phyloP scores from a whole-genome alignment of 768 basidiomycete genomes.

The Podaxis mareebaensis region DNA sequence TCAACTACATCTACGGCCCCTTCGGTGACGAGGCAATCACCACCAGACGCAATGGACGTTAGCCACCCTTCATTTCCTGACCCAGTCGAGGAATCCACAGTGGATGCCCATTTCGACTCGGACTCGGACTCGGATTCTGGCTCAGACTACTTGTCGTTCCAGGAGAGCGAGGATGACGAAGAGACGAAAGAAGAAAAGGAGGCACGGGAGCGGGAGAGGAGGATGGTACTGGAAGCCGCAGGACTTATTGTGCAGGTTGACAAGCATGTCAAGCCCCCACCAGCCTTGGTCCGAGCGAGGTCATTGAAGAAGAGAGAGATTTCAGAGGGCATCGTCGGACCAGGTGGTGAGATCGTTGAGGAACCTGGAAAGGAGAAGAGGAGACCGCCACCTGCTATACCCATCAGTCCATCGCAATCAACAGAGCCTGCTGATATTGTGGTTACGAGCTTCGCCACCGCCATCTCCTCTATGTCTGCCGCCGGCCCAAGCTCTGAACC shows the following conservation, averaged over 20 bases:
- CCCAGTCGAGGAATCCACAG: not conserved
- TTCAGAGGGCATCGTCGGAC: conserved; percentile 1
- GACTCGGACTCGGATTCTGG: conserved; percentile 34
- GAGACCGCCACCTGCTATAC: conserved; percentile 17
- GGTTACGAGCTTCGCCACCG: not conserved
- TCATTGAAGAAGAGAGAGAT: conserved; percentile 20
- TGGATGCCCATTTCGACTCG: conserved; percentile 23
- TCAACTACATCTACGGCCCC: not conserved
- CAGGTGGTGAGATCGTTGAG: not conserved
- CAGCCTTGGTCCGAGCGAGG: conserved; percentile 34
- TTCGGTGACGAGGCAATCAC: not conserved
- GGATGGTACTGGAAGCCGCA: conserved; percentile 84
- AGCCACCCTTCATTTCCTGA: not conserved
- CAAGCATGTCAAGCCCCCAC: conserved; percentile 48
- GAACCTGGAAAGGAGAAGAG: conserved; percentile 14
- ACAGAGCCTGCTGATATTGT: not conserved
- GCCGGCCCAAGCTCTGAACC: not conserved
- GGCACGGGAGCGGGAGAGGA: conserved; percentile 72
- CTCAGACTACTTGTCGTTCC: conserved; percentile 35
- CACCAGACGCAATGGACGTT: not conserved
- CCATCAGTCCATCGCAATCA: not conserved
- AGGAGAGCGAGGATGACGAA: conserved; percentile 40
- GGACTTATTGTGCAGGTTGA: conserved; percentile 78
- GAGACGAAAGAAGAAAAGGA: conserved; percentile 52
- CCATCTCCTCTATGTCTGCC: not conserved